phyloP scores from a whole-genome alignment of 805 yeast species.

The Kodamaea laetipori region DNA sequence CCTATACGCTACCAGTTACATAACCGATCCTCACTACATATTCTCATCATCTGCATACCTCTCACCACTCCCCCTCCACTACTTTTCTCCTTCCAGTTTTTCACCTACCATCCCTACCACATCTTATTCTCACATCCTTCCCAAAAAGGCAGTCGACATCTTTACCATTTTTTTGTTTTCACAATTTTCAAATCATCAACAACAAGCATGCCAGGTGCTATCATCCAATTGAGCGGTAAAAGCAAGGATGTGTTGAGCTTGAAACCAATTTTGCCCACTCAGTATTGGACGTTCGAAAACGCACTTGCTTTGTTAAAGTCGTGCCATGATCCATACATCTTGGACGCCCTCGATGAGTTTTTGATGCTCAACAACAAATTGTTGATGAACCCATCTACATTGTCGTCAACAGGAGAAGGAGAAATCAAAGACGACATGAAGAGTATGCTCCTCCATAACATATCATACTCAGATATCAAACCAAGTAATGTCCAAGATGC shows the following conservation, averaged over 20 bases:
- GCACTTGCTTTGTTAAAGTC: constrained; percentile 36
- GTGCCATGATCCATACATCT: constrained; percentile 31
- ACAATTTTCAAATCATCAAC: constrained; percentile 11
- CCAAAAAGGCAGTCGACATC: constrained; percentile 20
- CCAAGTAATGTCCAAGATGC: constrained; percentile 42
- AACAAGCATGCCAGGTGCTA: constrained; percentile 11
- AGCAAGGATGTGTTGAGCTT: constrained; percentile 19
- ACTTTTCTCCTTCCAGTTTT: too few species aligned
- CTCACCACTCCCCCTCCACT: background rate
- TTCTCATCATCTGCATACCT: too few species aligned
- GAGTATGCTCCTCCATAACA: constrained; percentile 44
- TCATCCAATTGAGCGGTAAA: constrained; percentile 11
- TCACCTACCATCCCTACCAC: too few species aligned
- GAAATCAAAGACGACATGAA: constrained; percentile 15
- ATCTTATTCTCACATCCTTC: constrained; percentile 10
- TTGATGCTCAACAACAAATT: constrained; percentile 34
- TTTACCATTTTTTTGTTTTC: background rate
- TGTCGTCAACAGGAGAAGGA: constrained; percentile 14
- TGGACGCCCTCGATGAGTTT: constrained; percentile 44
- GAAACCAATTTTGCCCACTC: constrained; percentile 37
- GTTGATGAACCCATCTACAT: constrained; percentile 36
- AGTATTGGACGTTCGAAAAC: constrained; percentile 43
- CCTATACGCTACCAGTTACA: too few species aligned
- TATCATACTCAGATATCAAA: constrained; percentile 38
- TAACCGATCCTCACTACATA: too few species aligned